Conservation (phyloP, 2,329 filamentous ascomycete genomes). For the Apiospora saccharicola region DNA sequence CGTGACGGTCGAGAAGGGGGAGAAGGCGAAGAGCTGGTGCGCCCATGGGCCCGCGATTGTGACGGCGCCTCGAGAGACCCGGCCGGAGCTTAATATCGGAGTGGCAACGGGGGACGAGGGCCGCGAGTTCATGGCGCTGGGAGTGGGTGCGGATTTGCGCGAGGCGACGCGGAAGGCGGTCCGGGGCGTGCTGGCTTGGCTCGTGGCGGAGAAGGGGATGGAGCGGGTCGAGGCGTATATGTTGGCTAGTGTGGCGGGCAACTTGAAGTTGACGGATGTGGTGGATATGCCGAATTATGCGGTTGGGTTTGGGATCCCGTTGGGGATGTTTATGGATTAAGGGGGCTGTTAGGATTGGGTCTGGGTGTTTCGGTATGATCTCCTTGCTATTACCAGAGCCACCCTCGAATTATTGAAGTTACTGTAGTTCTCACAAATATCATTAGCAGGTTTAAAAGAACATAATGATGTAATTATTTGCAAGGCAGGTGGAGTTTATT, state of each 20-base stretch:
- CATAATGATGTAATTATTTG: no score
- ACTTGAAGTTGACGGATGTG: constrained; percentile 59
- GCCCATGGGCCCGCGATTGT: constrained; percentile 57
- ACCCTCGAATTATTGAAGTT: neutral
- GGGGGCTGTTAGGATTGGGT: neutral
- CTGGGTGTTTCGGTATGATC: neutral
- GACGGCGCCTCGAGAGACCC: constrained; percentile 42
- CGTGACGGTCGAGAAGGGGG: constrained; percentile 52
- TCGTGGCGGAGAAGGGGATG: constrained; percentile 54
- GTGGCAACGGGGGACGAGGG: neutral
- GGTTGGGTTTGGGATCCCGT: constrained; percentile 56
- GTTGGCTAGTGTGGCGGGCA: constrained; percentile 56
- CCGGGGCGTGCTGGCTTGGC: constrained; percentile 56
- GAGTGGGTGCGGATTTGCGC: constrained; percentile 54
- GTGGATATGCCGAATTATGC: constrained; percentile 63
- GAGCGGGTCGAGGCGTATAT: constrained; percentile 58
- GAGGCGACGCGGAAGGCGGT: constrained; percentile 58
- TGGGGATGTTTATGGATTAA: constrained; percentile 50
- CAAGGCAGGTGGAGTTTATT: no score
- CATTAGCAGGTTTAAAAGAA: neutral
- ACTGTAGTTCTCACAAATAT: neutral
- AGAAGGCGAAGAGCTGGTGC: constrained; percentile 48
- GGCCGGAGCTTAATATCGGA: constrained; percentile 38
- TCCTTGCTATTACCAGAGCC: neutral
- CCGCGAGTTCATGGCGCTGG: constrained; percentile 55